Base-by-base conservation (phyloP, 176 grass and related monocot genomes). In the Juncus effusus region DNA sequence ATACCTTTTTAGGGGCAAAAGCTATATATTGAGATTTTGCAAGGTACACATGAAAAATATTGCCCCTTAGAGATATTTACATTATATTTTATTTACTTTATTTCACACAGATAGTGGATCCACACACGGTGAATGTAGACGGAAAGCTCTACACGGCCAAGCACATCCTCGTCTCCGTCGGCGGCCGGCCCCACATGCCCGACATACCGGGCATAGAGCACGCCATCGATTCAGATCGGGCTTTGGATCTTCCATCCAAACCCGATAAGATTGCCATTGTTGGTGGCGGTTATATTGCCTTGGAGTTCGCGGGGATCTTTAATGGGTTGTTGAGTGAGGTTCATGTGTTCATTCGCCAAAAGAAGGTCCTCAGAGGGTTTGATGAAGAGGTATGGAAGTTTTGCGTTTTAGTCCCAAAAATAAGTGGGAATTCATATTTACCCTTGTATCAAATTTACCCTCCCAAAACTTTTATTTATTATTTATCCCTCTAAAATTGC, bases 311-410 rank as follows among this genome's bases (percentile, higher is more conserved):
- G 62, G 88, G 88, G 15, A 86, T 91, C 13, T 91, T 91, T 63
- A 86, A 75, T 81, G 87, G 87, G 52, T 86, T 91, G 64, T 86
- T 66, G 70, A 86, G 88, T 81, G 83, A 86, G 2, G 83, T 91
- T 42, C 88, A 91, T 83, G 79, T 91, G 64, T 91, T 91, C 76
- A 86, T 91, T 60, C 77, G 88, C 59, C 88, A 91, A 69, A 86
- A 80, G 38, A 78, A 91, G 70, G 80, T 91, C 16, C 78, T 91
- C 36, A 78, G 88, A 73, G 88, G 83, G 15, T 91, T 91, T 81
- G 88, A 91, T 86, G 88, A 91, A 65, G 88, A 91, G 80, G 88
- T 86, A 53, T 54, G 67, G 13, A 9, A 60, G 10, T 77, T 35
- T 28, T 28, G 19, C 19, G 19, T 28, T 28, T 28, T 28, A 28